Evolutionary conservation across 495 filamentous ascomycete species (phyloP), one percentile per base, ranked within the genome.

Genomic region (Penicillium salamii): DNA sequence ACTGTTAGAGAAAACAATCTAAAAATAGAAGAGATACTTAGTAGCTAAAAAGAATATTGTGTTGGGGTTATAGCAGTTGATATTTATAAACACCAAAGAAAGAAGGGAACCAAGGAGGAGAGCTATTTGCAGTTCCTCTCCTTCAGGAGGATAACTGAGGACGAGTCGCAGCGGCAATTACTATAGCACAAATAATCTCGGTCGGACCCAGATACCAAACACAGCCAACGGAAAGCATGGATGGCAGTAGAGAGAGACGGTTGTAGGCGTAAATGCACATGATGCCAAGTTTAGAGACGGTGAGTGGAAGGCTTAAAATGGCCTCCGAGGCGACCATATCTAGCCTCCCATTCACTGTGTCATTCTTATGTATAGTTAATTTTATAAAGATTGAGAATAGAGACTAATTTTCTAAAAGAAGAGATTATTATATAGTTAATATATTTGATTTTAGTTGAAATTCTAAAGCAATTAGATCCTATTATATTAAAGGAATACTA

Each of bases 311-410:
- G 54, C 49, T 42, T 49, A 52, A 57, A 57, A 49, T 49, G 46
- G 54, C 54, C 26, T 46, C 54, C 36, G 19, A 50, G 18, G 46
- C 28, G 36, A 50, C 54, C 54, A 21, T 53, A 53, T 58, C 46
- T 50, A 46, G 54, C 54, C 50, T 45, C 41, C 50, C 41, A 47
- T 46, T 58, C 44, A 58, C 54, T 50, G 46, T 58, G 26, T 49
- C 50, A 55, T 50, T 9, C 31, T 31, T 49, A 51, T 42, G 6
- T 19, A 21, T n/a, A n/a, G n/a, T n/a, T n/a, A n/a, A n/a, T n/a
- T n/a, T n/a, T n/a, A n/a, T n/a, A n/a, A n/a, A n/a, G n/a, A n/a
- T n/a, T n/a, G n/a, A n/a, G n/a, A n/a, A n/a, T n/a, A n/a, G n/a
- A n/a, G n/a, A n/a, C n/a, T n/a, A n/a, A n/a, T n/a, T n/a, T n/a